Percentiles rank a stretch among this genome's conserved stretches.
Evolutionary conservation across 2,329 filamentous ascomycete genomes (phyloP).

Genomic region (Pseudogymnoascus sp.): DNA sequence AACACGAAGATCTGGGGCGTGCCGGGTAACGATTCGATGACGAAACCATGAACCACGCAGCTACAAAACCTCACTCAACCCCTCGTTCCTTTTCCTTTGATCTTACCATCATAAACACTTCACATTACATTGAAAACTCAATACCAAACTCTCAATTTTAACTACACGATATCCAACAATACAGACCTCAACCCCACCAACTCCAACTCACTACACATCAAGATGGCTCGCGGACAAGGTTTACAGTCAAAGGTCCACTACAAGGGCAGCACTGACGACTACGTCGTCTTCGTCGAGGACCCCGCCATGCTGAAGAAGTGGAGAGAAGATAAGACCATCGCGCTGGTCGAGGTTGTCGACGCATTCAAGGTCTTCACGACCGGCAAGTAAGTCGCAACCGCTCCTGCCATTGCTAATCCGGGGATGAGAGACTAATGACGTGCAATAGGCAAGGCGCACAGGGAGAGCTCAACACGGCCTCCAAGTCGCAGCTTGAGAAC

Average conservation of each 20-base stretch:
- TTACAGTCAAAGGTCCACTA: slow-evolving; percentile 59
- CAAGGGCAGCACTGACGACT: slow-evolving; percentile 62
- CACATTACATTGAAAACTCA: background rate
- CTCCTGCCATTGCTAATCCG: background rate
- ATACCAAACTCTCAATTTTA: background rate
- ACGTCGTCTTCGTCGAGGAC: slow-evolving; percentile 58
- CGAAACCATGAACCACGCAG: slow-evolving; percentile 4
- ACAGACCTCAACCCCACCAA: background rate
- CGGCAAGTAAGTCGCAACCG: slow-evolving; percentile 62
- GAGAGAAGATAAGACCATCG: slow-evolving; percentile 70
- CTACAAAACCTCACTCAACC: background rate
- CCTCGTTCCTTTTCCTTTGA: background rate
- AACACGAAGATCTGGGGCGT: background rate
- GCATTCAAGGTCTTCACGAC: slow-evolving; percentile 86
- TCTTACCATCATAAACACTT: slow-evolving; percentile 4
- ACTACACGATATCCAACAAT: background rate
- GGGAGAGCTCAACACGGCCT: slow-evolving; percentile 69
- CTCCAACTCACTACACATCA: background rate
- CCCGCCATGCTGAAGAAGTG: slow-evolving; percentile 66
- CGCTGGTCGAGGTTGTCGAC: slow-evolving; percentile 77
- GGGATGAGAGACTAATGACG: background rate
- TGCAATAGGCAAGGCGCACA: slow-evolving; percentile 37
- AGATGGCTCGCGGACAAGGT: slow-evolving; percentile 51
- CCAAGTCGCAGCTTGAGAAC: slow-evolving; percentile 66
- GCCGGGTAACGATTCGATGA: background rate